Base-by-base conservation (phyloP, 805 yeast genomes). In the Schizosaccharomyces japonicus region DNA sequence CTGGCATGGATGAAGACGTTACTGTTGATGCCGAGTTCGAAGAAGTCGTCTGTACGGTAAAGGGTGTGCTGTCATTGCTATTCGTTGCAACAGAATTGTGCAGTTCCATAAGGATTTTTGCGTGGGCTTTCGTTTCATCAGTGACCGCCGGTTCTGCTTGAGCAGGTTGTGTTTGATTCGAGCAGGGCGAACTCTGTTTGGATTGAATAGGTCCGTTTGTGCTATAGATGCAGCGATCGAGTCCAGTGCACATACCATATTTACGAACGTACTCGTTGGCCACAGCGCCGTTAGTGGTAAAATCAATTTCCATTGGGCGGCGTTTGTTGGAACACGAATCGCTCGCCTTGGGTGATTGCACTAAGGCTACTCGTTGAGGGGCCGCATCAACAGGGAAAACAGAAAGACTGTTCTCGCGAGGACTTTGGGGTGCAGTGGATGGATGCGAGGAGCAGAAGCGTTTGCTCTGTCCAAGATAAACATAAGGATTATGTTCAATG, bases 401-500 rank as follows among this genome's bases (percentile, higher is more conserved):
- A n/a, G n/a, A n/a, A n/a, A n/a, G n/a, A n/a, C n/a, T n/a, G n/a
- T n/a, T n/a, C n/a, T n/a, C n/a, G n/a, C n/a, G n/a, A n/a, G n/a
- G n/a, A n/a, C n/a, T n/a, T n/a, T n/a, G n/a, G n/a, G n/a, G n/a
- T n/a, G n/a, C n/a, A n/a, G n/a, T n/a, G n/a, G n/a, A n/a, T n/a
- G n/a, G n/a, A n/a, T n/a, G n/a, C n/a, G n/a, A n/a, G n/a, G n/a
- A n/a, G n/a, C n/a, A n/a, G n/a, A n/a, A n/a, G n/a, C n/a, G n/a
- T n/a, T n/a, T n/a, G n/a, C n/a, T n/a, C n/a, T n/a, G n/a, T 5
- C 42, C 42, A 10, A 36, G 13, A 27, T 19, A 36, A 23, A 23
- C 42, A 36, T 36, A 27, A 36, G 42, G 42, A 36, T 36, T 27
- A n/a, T 19, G 23, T 27, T 36, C 42, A 21, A 36, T 36, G 11